Base-by-base conservation (phyloP, 352 stramenopile species). In the Pythium plurisporium region DNA sequence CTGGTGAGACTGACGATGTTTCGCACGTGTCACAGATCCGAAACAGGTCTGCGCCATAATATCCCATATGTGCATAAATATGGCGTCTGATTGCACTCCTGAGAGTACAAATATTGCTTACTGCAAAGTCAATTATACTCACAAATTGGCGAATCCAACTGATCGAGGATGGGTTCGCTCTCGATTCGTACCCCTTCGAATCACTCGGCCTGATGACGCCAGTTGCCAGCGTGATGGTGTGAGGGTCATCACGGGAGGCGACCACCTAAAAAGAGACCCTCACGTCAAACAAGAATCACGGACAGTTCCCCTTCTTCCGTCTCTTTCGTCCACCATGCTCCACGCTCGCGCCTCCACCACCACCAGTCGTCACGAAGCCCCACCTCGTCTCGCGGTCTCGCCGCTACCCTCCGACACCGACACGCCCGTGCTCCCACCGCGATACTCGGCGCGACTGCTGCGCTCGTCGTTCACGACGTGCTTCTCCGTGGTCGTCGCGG, bases 391-490 rank as follows among this genome's bases (percentile, higher is more conserved):
- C 34, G 34, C 34, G 10, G 9, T n/a, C 10, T 4, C 14, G 20
- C 34, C 11, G 34, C 34, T 37, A 37, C 10, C 10, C 4, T 37
- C 31, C 31, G 4, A 31, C 22, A 14, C 15, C 20, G 33, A 55
- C n/a, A 27, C 51, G 41, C 76, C 74, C 4, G 79, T 93, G 57
- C 72, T 93, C 45, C 79, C 76, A 12, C 78, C 76, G 17, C 65
- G 72, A 45, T 93, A 89, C 68, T 82, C 82, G 42, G 64, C 37
- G 20, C 82, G 82, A 3, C 75, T 93, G 19, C 80, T 87, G 52
- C 80, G 80, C 10, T 91, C 82, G 51, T 89, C 74, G 40, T 87
- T 90, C 64, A 64, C 74, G 42, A 89, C 80, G 11, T 80, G 69
- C 55, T 71, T 81, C 56, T 93, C 80, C 17, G 79, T 93, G 23